A percentile compares a stretch with the other conserved stretches of the same genome.
Conservation (phyloP, 371 early-diverging fungal genomes). For the Mucor velutinosus region DNA sequence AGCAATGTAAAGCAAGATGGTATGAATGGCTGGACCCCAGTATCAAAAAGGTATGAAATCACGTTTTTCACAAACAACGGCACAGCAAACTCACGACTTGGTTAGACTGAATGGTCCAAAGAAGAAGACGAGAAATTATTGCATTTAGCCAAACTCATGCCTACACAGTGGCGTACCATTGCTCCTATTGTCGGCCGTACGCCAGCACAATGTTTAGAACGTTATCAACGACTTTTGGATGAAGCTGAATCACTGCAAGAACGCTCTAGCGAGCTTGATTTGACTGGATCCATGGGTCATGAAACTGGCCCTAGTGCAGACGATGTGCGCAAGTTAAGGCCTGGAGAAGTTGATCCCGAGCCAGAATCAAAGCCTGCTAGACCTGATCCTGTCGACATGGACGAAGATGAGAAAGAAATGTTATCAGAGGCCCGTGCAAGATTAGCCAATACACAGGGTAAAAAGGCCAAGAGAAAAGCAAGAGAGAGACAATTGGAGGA, state of each 20-base stretch:
- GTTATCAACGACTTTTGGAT: conserved; percentile 94
- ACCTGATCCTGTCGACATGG: conserved; percentile 99
- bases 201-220: conserved; percentile 96
- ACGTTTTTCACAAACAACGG: background rate
- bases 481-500: conserved; percentile 97
- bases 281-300: conserved; percentile 66
- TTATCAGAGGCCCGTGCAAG: conserved; percentile 97
- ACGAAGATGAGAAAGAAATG: conserved; percentile 99
- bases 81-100: background rate
- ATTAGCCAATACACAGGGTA: conserved; percentile 98
- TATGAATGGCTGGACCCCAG: conserved; percentile 98
- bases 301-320: conserved; percentile 81
- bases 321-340: conserved; percentile 81
- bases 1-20: conserved; percentile 99
- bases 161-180: conserved; percentile 99
- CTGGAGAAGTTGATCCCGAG: conserved; percentile 97
- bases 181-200: conserved; percentile 98
- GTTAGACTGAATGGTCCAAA: conserved; percentile 94
- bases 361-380: conserved; percentile 96
- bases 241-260: conserved; percentile 87
- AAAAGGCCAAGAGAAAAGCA: conserved; percentile 98
- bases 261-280: conserved; percentile 62
- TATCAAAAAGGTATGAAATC: conserved; percentile 84
- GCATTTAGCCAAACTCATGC: conserved; percentile 97
- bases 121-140: conserved; percentile 97